Evolutionary conservation across 2,329 filamentous ascomycete species (phyloP).

Genomic region (Fusarium subtropicale): DNA sequence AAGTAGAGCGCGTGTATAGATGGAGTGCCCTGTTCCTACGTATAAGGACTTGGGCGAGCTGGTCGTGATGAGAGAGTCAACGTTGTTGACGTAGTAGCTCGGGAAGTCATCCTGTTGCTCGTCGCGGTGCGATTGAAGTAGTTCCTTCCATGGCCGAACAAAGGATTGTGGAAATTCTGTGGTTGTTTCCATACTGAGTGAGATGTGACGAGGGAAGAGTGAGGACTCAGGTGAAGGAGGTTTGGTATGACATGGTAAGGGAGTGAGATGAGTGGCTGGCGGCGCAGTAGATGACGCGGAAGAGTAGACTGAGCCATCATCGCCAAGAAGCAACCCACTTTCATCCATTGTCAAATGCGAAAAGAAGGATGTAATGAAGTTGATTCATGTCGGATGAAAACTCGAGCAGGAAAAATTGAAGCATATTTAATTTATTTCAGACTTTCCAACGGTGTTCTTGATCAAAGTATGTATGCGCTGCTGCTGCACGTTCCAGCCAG

Average conservation of each 20-base stretch:
- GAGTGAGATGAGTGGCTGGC: slow-evolving; percentile 3
- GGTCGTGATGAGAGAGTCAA: slow-evolving; percentile 60
- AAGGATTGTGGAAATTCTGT: slow-evolving; percentile 53
- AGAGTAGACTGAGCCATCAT: slow-evolving; percentile 2
- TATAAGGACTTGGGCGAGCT: slow-evolving; percentile 62
- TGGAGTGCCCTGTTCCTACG: slow-evolving; percentile 68
- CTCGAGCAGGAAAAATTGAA: not conserved
- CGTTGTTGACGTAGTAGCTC: slow-evolving; percentile 58
- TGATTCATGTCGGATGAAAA: not conserved
- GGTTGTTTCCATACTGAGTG: slow-evolving; percentile 16
- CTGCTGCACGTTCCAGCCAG: not conserved
- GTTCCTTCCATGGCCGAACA: slow-evolving; percentile 53
- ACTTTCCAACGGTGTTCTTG: not conserved
- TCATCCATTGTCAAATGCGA: not conserved
- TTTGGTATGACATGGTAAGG: not conserved
- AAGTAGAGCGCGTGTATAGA: slow-evolving; percentile 66
- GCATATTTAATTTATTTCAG: not conserved
- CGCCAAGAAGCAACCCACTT: slow-evolving; percentile 33
- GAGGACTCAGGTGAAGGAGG: not conserved
- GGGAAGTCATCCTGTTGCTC: slow-evolving; percentile 60
- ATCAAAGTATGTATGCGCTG: not conserved
- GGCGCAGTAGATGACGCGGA: slow-evolving; percentile 37
- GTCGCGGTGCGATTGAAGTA: slow-evolving; percentile 49
- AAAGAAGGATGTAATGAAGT: not conserved
- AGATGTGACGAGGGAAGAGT: not conserved